Conservation (phyloP, 306 rosid species). For the Carpinus fangiana region DNA sequence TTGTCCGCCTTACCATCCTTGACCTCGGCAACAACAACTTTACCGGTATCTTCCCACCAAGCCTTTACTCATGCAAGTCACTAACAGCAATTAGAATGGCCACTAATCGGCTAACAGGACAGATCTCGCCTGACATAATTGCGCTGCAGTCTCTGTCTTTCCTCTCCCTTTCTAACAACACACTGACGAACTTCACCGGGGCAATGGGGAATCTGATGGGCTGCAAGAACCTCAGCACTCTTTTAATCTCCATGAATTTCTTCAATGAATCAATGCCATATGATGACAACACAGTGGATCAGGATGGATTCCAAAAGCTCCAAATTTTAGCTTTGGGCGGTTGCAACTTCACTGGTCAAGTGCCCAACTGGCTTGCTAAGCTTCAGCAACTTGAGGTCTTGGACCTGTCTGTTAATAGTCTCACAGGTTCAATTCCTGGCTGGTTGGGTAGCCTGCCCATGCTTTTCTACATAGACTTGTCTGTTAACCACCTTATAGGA, state of each 20-base stretch:
- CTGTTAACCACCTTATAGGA: slow-evolving; percentile 57
- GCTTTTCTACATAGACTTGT: slow-evolving; percentile 85
- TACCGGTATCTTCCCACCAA: slow-evolving; percentile 63
- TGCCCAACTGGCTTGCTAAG: slow-evolving; percentile 74
- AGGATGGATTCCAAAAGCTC: slow-evolving; percentile 62
- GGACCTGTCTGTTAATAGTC: slow-evolving; percentile 67
- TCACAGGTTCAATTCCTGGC: slow-evolving; percentile 69
- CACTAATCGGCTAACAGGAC: slow-evolving; percentile 58
- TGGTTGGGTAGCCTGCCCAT: slow-evolving; percentile 66
- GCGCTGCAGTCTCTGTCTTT: slow-evolving; percentile 63
- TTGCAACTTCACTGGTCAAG: slow-evolving; percentile 60
- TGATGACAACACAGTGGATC: slow-evolving; percentile 45
- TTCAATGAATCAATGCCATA: slow-evolving; percentile 53
- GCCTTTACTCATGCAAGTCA: slow-evolving; percentile 76
- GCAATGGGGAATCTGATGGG: slow-evolving; percentile 61
- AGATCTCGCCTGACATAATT: slow-evolving; percentile 59
- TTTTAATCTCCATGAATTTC: slow-evolving; percentile 58
- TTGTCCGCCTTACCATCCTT: slow-evolving; percentile 53
- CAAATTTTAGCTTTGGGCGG: slow-evolving; percentile 80
- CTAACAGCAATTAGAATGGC: slow-evolving; percentile 77
- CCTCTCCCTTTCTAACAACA: slow-evolving; percentile 71
- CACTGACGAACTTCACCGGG: slow-evolving; percentile 53
- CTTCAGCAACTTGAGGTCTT: slow-evolving; percentile 64
- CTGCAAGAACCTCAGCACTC: slow-evolving; percentile 70
- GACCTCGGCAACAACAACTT: slow-evolving; percentile 83